These are phyloP conservation scores for Inonotus obliquus DNA, from an alignment of 1,284 basidiomycete species.

Conservation along the genomic window DNA sequence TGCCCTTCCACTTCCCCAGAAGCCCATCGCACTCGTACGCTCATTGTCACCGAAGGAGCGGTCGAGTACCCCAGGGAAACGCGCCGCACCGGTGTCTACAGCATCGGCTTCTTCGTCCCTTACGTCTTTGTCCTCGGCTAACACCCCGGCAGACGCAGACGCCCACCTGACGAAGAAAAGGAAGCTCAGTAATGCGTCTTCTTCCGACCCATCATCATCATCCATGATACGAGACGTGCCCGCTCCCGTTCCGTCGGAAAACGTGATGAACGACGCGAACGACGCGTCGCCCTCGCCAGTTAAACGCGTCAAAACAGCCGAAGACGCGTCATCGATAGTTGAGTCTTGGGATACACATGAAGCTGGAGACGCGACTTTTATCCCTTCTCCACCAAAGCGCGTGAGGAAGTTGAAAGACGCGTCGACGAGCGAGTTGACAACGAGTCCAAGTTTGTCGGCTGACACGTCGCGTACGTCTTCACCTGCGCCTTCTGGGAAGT, in stretches of 20 bases:
- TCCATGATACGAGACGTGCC: background rate
- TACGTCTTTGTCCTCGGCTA: background rate
- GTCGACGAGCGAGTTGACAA: background rate
- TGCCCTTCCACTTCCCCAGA: background rate
- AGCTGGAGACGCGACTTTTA: background rate
- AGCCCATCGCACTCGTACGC: background rate
- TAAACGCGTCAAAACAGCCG: background rate
- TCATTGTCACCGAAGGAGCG: background rate
- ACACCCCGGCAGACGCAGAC: background rate
- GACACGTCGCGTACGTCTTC: constrained; percentile 1
- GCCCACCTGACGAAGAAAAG: constrained; percentile 9
- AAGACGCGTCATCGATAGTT: background rate
- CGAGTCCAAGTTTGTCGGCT: background rate
- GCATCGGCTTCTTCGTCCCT: background rate
- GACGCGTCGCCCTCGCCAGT: background rate
- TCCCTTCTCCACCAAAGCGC: background rate
- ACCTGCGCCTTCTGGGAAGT: background rate
- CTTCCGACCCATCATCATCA: background rate
- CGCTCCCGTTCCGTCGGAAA: background rate
- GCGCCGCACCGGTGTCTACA: constrained; percentile 2
- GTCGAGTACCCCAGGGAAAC: background rate
- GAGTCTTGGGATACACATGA: background rate
- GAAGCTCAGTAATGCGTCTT: constrained; percentile 8
- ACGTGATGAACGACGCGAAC: background rate
- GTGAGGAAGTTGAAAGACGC: background rate